Evolutionary conservation across 495 filamentous ascomycete species (phyloP), one percentile per base, ranked within the genome.

Genomic region (Tuber calosporum): DNA sequence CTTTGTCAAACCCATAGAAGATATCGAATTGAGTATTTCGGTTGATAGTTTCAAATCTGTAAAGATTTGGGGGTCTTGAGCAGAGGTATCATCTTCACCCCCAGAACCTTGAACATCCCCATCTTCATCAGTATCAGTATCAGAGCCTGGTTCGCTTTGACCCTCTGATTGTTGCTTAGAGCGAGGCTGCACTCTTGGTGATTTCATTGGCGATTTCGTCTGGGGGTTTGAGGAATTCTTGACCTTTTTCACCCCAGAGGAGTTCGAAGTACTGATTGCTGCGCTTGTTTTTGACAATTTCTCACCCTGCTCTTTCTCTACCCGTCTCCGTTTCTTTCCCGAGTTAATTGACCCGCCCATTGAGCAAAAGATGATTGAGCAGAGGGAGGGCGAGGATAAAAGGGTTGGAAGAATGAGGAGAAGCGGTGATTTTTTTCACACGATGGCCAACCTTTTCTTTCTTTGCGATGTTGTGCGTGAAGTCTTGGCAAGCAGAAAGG

Each of bases 281-380:
- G 40, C n/a, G 26, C 41, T 26, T 19, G 66, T 58, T 30, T 62
- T 62, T 73, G 39, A 36, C 43, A 70, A 68, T 73, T 58, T 34
- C 42, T 74, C 77, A 9, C 73, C 45, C 30, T n/a, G 37, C 53
- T 77, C 76, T 37, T 68, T 71, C 71, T 73, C 67, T 26, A 48
- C 66, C 69, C 45, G 66, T 69, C 77, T 78, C 76, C 76, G 77
- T 68, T 78, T 78, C 76, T 74, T 77, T 40, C 34, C 30, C 68
- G 58, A 53, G 37, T 66, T 42, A 70, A 68, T 66, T 38, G 66
- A 69, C 8, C 70, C 77, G 77, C 72, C 71, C 76, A 78, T 78
- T 38, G 71, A 45, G 45, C 30, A 40, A 48, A 41, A 68, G 13
- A n/a, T 39, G 22, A 34, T 62, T 34, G 53, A 62, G 30, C 2